Conservation (phyloP, 306 rosid species). For the Comarum palustre region DNA sequence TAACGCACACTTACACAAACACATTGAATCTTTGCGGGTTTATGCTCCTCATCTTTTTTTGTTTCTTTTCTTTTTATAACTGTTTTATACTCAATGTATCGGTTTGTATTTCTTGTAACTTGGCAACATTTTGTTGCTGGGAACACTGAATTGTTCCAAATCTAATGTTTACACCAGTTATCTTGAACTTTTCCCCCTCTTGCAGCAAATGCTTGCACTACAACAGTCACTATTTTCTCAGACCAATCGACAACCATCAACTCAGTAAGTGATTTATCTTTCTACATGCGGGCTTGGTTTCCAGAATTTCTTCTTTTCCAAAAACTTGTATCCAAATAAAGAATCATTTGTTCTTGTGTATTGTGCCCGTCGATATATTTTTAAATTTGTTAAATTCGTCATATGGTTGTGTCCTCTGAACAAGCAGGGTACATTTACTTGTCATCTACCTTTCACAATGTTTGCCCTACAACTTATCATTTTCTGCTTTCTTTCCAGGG, state of each 20-base stretch:
- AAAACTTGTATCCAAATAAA: background rate
- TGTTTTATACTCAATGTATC: background rate
- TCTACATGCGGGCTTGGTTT: background rate
- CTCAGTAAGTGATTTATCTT: slow-evolving; percentile 38
- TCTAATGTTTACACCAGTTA: background rate
- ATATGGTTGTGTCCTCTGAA: background rate
- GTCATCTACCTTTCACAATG: background rate
- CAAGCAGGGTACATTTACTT: background rate
- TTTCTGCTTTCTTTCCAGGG: slow-evolving; percentile 36
- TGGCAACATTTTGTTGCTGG: background rate
- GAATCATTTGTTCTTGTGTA: background rate
- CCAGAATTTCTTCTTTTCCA: background rate
- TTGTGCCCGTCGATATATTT: background rate
- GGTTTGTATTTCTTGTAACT: background rate
- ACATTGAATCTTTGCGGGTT: background rate
- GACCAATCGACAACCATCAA: slow-evolving; percentile 47
- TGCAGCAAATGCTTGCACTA: slow-evolving; percentile 50
- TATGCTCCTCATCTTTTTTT: background rate
- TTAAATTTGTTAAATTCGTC: background rate
- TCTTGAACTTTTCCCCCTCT: slow-evolving; percentile 3
- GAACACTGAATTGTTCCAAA: slow-evolving; percentile 6
- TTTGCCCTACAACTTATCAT: slow-evolving; percentile 9
- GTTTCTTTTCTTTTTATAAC: background rate
- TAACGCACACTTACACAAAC: background rate
- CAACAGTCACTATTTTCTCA: slow-evolving; percentile 48